Evolutionary conservation across 2,329 filamentous ascomycete genomes (phyloP), one percentile per base, ranked within the genome.

Genomic region (Alternaria gaisen): DNA sequence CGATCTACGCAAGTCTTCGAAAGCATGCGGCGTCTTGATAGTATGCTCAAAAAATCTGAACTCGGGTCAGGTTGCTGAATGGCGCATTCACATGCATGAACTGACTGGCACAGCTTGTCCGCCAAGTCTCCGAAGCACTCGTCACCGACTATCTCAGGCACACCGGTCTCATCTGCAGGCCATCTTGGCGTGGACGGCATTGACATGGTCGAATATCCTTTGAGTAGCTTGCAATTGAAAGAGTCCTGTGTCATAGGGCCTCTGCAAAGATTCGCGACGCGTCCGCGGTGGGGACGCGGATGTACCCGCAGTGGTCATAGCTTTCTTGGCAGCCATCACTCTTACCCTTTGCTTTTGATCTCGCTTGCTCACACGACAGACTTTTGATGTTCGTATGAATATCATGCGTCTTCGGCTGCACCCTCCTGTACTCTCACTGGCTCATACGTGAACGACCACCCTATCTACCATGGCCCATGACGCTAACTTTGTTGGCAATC

Each of bases 1-100:
- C 1, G 87, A 90, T 6, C 88, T 90, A 48, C 90, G 84, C 9
- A 93, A 82, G 76, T 92, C 90, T 72, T 93, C 91, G 79, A 92
- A 93, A 14, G 87, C 90, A 72, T 87, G 86, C 16, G 91, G 89
- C 46, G 88, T 80, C 53, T 85, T 83, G 56, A 93, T 83, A 22
- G 86, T 86, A 59, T 88, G 85, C 59, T 84, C 81, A 60, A 80
- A 76, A 59, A 74, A 79, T 58, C 77, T 79, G 53, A 22, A n/a
- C n/a, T 14, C 42, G 6, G n/a, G 51, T 75, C 55, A 76, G 68
- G 44, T 56, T 16, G 42, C 34, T 60, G 43, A 26, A 24, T 43
- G 48, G 48, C 50, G 41, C 40, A 43, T 46, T 50, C 43, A 36
- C 24, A 36, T 41, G 18, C 46, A 59, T 56, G 30, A 57, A 68